Base-by-base conservation (phyloP, 1,284 basidiomycete genomes). In the Vanrija humicola region DNA sequence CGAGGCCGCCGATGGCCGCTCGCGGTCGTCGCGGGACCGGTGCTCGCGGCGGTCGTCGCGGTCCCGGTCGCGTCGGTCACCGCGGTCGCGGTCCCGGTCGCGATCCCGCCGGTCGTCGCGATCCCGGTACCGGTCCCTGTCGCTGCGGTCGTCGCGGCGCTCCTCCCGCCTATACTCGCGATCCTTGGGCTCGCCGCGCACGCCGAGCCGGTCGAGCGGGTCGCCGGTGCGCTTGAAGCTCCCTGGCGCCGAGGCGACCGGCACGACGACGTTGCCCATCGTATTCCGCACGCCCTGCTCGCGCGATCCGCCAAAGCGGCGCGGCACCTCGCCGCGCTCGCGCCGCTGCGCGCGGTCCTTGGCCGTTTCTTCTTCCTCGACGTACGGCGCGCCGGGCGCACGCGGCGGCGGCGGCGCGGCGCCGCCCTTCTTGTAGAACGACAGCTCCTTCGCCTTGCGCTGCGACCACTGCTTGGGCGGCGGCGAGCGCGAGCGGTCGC, bases 381-480 rank as follows among this genome's bases (percentile, higher is more conserved):
- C 34, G 12, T 55, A 48, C 46, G 1, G 48, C 43, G 14, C 38
- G 43, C 2, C 38, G 21, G 5, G 38, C 6, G 6, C 34, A 40
- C 50, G 18, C 42, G 29, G 38, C 6, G 21, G 21, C 34, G 62
- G 46, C 6, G 21, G 21, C 25, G 62, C 46, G 5, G 57, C 28
- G 5, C 61, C 48, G 5, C 66, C 63, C 50, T 73, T 73, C 56
- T 78, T 78, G 70, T 78, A 78, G 56, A 78, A 74, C n/a, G 71
- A 73, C 46, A 78, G 66, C 52, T 77, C 72, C 57, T 72, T 72
- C 3, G 73, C 66, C 40, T 63, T 53, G 5, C 60, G 57, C 34
- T 64, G 53, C 3, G 54, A 42, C 43, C 60, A 64, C 53, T 58
- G 40, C 54, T 54, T 45, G 44, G n/a, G 48, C 25, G n/a, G 42